Conservation (phyloP, 1,139 yeast species). For the Yamadazyma oceani region DNA sequence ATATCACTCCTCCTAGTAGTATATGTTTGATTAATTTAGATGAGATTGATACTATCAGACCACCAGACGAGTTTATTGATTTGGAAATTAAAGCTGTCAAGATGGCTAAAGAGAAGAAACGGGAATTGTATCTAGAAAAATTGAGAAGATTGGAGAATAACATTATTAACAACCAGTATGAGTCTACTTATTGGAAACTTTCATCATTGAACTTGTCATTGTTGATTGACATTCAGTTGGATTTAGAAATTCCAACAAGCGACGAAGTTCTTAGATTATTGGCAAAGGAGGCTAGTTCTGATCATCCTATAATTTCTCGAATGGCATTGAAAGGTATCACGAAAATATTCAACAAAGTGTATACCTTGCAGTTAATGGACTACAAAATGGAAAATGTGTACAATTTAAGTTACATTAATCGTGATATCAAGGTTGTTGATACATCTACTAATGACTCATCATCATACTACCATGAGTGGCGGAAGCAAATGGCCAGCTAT, state of each 20-base stretch:
- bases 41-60: conserved; percentile 59
- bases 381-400: conserved; percentile 51
- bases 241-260: conserved; percentile 49
- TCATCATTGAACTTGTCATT: conserved; percentile 56
- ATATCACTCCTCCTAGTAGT: conserved; percentile 57
- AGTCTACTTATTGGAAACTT: conserved; percentile 68
- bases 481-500: conserved; percentile 51
- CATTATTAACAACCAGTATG: conserved; percentile 38
- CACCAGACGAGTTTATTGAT: conserved; percentile 60
- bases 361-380: conserved; percentile 51
- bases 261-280: conserved; percentile 49
- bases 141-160: conserved; percentile 43
- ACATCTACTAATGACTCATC: conserved; percentile 32
- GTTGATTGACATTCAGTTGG: conserved; percentile 55
- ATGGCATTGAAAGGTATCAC: conserved; percentile 65
- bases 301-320: conserved; percentile 73
- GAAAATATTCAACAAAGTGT: conserved; percentile 52
- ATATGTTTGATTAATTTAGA: conserved; percentile 54
- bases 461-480: conserved; percentile 47
- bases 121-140: conserved; percentile 40
- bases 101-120: conserved; percentile 58
- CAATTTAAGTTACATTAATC: conserved; percentile 40
- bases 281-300: conserved; percentile 54
- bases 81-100: conserved; percentile 56
- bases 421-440: conserved; percentile 41